Evolutionary conservation across 1,284 basidiomycete species (phyloP), one percentile per base, ranked within the genome.

Genomic region (Ustilago bromivora): DNA sequence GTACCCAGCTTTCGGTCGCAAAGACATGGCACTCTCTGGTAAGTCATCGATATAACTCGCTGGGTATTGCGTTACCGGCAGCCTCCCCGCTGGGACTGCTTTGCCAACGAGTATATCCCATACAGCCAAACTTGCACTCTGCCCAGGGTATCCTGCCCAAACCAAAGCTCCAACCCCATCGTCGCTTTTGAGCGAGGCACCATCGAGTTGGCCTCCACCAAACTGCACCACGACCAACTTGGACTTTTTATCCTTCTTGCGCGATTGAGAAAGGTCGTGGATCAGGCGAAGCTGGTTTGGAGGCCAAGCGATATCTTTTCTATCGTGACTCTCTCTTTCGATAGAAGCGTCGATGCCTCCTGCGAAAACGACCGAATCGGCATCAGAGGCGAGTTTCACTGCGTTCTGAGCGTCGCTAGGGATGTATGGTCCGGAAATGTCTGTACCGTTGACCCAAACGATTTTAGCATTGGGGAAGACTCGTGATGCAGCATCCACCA

Each of bases 41-140:
- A 62, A 31, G 3, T 41, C 60, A 23, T 66, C 59, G 9, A 54
- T 54, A 34, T 71, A 71, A 10, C 32, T 13, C 0, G 54, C 57
- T 0, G 69, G 69, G n/a, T 71, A 71, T 52, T 71, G 69, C 17
- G 69, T 71, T 13, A 71, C 43, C 23, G 69, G 69, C 49, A 71
- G 41, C 15, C 69, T 1, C 0, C 69, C 69, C 6, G 69, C 43
- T 0, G 69, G 63, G 8, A 28, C n/a, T 7, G 5, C 23, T 13
- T 54, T 61, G 0, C 69, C 69, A 0, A 53, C 54, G 0, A 71
- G 8, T 0, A 71, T 12, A 10, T 71, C 69, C 47, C 41, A 61
- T 23, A 71, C 35, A 10, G 69, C 69, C 23, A 61, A 31, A 17
- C 53, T 41, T 17, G 63, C 69, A 11, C 31, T 36, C 31, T 71